phyloP scores from a whole-genome alignment of 805 yeast genomes.

The Ogataea nakhonphanomensis region DNA sequence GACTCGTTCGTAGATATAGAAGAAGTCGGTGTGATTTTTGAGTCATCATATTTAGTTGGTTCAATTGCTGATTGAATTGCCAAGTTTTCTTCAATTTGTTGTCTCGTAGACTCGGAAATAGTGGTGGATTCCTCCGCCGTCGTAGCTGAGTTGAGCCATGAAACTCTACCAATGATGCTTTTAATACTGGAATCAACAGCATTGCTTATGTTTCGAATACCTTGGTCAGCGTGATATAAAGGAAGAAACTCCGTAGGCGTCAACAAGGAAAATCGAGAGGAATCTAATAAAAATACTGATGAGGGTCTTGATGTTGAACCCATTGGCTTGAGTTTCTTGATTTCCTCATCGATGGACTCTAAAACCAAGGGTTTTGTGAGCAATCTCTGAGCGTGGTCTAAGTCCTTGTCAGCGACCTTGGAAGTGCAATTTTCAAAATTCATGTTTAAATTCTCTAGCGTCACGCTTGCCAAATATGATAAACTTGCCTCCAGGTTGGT shows the following conservation, averaged over 20 bases:
- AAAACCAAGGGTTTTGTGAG: constrained; percentile 24
- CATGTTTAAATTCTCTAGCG: constrained; percentile 30
- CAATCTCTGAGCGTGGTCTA: neutral
- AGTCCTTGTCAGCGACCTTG: neutral
- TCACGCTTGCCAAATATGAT: constrained; percentile 33
- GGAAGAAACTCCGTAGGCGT: constrained; percentile 25
- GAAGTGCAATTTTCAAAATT: constrained; percentile 11
- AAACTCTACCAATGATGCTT: constrained; percentile 33
- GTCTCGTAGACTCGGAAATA: constrained; percentile 23
- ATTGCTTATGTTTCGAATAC: constrained; percentile 31
- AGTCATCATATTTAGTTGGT: constrained; percentile 13
- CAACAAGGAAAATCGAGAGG: constrained; percentile 13
- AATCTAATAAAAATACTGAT: constrained; percentile 11
- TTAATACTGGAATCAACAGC: constrained; percentile 36
- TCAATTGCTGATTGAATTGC: constrained; percentile 17
- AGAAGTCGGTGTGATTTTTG: constrained; percentile 30
- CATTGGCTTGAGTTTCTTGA: constrained; percentile 13
- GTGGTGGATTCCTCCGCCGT: constrained; percentile 14
- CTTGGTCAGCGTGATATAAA: constrained; percentile 35
- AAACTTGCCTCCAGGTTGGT: constrained; percentile 37
- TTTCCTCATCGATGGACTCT: constrained; percentile 28
- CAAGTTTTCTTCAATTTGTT: constrained; percentile 32
- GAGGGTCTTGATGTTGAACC: constrained; percentile 2
- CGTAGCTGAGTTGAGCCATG: constrained; percentile 24
- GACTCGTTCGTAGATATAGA: constrained; percentile 27